Evolutionary conservation across 2,329 filamentous ascomycete genomes (phyloP).

Genomic region (Fusarium goolgardi): DNA sequence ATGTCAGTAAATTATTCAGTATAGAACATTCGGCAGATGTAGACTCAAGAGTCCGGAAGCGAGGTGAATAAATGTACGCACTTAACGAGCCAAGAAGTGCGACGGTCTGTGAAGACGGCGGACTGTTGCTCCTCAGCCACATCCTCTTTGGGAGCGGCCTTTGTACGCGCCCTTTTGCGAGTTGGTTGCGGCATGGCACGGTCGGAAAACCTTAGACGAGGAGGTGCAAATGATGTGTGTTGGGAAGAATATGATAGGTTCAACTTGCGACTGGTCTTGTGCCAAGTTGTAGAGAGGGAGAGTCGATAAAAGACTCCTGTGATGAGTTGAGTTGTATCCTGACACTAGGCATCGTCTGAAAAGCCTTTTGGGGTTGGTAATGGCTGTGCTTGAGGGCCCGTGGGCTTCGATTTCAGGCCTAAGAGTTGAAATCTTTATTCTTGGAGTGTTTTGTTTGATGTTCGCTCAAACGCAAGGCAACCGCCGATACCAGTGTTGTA

Average conservation of each 20-base stretch:
- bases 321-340: not conserved
- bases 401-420: not conserved
- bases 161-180: conserved; percentile 37
- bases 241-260: not conserved
- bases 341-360: not conserved
- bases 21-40: not conserved
- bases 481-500: not conserved
- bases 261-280: not conserved
- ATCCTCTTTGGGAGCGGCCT: conserved; percentile 28
- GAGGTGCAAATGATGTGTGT: not conserved
- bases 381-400: not conserved
- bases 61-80: conserved; percentile 36
- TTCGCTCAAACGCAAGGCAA: not conserved
- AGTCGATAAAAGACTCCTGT: not conserved
- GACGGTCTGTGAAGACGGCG: conserved; percentile 47
- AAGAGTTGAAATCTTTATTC: not conserved
- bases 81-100: conserved; percentile 52
- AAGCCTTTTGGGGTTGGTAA: not conserved
- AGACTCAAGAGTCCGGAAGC: not conserved
- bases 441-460: not conserved
- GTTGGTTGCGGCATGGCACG: conserved; percentile 30
- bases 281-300: not conserved
- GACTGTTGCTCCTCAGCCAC: conserved; percentile 39
- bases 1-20: conserved; percentile 6
- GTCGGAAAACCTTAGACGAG: not conserved